Base-by-base conservation (phyloP, 2,329 filamentous ascomycete species). In the Phyllosticta citrichinensis region DNA sequence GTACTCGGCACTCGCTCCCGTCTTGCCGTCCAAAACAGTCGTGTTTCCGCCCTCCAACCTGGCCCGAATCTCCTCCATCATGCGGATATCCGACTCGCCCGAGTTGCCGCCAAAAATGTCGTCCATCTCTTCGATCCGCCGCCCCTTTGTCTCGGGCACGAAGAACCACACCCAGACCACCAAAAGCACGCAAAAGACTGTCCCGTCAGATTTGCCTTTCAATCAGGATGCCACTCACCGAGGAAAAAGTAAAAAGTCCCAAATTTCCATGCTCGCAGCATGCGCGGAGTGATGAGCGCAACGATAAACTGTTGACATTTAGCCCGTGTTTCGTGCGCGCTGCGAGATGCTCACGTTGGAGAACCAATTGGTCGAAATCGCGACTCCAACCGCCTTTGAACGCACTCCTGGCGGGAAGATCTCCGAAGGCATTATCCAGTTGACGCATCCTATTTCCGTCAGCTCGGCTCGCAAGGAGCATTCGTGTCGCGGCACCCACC, bases 111-210 rank as follows among this genome's bases (percentile, higher is more conserved):
- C 85, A 66, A 89, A 88, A 47, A 89, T 79, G 19, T 85, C 77
- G 65, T 89, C 86, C 81, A 83, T 78, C 66, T 83, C 80, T 64
- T 83, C 80, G 0, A 82, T 71, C 2, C 75, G 77, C 33, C 79
- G 65, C 3, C 77, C 69, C 67, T 83, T 83, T 0, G 81, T 84
- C 68, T 83, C 81, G 0, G 80, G 80, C 0, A 82, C 79, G 8
- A 53, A 81, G 82, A 0, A 73, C 79, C 0, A 83, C 84, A 3
- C 86, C 86, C 0, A 85, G 63, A 60, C 81, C 82, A 72, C 70
- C 2, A 68, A 67, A 19, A 73, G 63, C 0, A 67, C 54, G 40
- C 40, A 47, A n/a, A 47, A 47, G 2, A 47, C 40, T 47, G 35
- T 8, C 40, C 6, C 17, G 14, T 47, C n/a, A 47, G 17, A 17